Evolutionary conservation across 2,329 filamentous ascomycete species (phyloP), one percentile per base, ranked within the genome.

Genomic region (Calonectria leucothoes): DNA sequence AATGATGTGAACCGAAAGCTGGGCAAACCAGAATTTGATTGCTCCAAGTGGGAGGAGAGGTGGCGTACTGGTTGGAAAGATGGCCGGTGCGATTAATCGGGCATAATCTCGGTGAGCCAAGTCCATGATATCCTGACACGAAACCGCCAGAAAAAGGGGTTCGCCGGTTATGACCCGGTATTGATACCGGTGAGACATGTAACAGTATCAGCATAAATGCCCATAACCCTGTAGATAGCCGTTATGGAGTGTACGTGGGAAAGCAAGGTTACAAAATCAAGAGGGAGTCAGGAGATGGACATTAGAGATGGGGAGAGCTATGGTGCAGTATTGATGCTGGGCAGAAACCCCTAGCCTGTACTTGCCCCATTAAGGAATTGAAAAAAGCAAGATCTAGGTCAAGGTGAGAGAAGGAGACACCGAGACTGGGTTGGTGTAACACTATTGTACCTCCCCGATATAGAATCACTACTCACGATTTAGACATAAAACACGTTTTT

Each of bases 21-120:
- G 78, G 97, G 97, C 64, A 99, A 99, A 89, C 89, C 91, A 73
- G 90, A 90, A 79, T 99, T 99, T 86, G 95, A 99, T 88, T 99
- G 97, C 86, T 88, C 87, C 69, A 91, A 88, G 80, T 98, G 97
- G 96, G 93, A 98, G 84, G 94, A 98, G 88, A 91, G 97, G 83
- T 99, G 97, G 97, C 89, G 94, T 85, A 97, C 94, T 1, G 97
- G 97, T 0, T 98, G 94, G 93, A 91, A 91, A 82, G 93, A 93
- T 80, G 91, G 91, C 35, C 87, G 90, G 3, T 93, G 91, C 78
- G 91, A 91, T 75, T 92, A 74, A 82, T 79, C 72, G 49, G 49
- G 42, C 35, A 63, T 45, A 25, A 37, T 25, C 39, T 74, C 64
- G 68, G 72, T 74, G 78, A 79, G 72, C 73, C 17, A 65, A 52